These are phyloP conservation scores for Incumbomyces delicatus DNA, from an alignment of 2,329 filamentous ascomycete species.

Conservation along the genomic window DNA sequence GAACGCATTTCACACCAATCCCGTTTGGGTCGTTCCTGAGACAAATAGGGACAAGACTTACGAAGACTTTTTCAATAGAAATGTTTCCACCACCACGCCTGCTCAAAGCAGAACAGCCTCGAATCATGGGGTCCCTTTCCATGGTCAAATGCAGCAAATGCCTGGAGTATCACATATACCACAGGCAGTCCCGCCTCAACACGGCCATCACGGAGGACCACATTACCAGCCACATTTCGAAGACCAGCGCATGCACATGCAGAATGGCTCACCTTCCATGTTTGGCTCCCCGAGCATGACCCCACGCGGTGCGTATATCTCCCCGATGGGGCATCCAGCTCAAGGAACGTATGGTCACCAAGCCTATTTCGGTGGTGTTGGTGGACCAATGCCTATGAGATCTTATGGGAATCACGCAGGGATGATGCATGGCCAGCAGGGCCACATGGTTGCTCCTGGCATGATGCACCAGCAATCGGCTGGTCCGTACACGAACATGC, in stretches of 20 bases:
- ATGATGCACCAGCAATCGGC: constrained; percentile 68
- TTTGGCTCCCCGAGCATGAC: constrained; percentile 75
- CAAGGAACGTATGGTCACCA: constrained; percentile 64
- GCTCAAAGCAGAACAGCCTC: constrained; percentile 50
- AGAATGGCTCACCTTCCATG: constrained; percentile 70
- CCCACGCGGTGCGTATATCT: constrained; percentile 55
- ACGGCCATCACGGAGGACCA: constrained; percentile 66
- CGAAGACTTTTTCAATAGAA: constrained; percentile 67
- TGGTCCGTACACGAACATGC: constrained; percentile 60
- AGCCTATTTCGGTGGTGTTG: constrained; percentile 61
- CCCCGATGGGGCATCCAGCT: constrained; percentile 57
- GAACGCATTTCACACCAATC: constrained; percentile 71
- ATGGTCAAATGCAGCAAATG: constrained; percentile 72
- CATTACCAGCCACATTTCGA: constrained; percentile 67
- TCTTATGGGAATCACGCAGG: constrained; percentile 63
- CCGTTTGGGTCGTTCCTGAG: constrained; percentile 68
- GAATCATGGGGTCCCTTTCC: constrained; percentile 65
- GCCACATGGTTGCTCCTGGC: constrained; percentile 65
- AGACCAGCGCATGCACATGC: constrained; percentile 80
- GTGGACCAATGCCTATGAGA: constrained; percentile 57
- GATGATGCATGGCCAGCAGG: constrained; percentile 61
- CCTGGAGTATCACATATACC: constrained; percentile 46
- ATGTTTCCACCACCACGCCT: constrained; percentile 55
- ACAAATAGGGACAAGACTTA: constrained; percentile 70
- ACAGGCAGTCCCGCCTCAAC: constrained; percentile 62